These are phyloP conservation scores for Stromatinia cepivora DNA, from an alignment of 2,329 filamentous ascomycete species.

Conservation along the genomic window DNA sequence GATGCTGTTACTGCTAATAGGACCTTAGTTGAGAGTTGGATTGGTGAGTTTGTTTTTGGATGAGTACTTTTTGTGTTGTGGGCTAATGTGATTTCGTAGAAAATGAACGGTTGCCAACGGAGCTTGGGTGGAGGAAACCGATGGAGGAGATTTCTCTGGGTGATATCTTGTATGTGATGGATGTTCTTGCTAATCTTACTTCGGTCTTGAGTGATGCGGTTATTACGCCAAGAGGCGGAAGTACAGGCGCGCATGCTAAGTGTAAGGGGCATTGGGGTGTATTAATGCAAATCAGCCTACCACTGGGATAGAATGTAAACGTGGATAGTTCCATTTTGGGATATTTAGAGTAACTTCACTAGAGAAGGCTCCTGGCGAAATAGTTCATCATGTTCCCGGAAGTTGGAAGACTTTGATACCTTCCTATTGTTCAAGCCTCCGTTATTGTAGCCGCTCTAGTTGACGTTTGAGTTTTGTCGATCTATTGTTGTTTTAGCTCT, in stretches of 20 bases:
- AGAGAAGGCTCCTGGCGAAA: too few relatives aligned
- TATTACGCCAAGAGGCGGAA: neutral
- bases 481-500: too few relatives aligned
- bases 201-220: neutral
- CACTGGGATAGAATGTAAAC: neutral
- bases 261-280: neutral
- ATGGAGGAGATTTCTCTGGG: neutral
- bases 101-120: slow-evolving; percentile 8
- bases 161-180: neutral
- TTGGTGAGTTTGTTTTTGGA: neutral
- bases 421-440: neutral
- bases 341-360: neutral
- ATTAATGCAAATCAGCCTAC: neutral
- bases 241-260: neutral
- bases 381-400: neutral
- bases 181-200: neutral
- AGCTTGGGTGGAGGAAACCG: slow-evolving; percentile 4
- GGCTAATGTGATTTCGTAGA: neutral
- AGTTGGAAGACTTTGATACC: neutral
- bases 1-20: neutral
- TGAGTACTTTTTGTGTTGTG: rapidly evolving
- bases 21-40: neutral
- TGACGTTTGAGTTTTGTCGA: neutral
- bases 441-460: too few relatives aligned
- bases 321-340: neutral